Base-by-base conservation (phyloP, 2,329 filamentous ascomycete genomes). In the Colletotrichum orchidophilum region DNA sequence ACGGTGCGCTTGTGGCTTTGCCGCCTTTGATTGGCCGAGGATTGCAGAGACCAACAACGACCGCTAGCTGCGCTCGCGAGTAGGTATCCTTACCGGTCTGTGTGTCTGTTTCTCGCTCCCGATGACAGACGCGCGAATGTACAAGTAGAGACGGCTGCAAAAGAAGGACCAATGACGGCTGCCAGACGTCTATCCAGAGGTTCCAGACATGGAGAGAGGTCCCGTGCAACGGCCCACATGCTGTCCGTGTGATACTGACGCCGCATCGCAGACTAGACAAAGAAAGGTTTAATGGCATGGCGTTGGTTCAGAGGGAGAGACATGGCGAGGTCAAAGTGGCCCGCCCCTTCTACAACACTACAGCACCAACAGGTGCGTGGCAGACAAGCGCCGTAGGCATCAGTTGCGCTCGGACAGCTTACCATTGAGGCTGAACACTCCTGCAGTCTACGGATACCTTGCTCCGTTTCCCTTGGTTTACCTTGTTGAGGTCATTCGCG, bases 301-400 rank as follows among this genome's bases (percentile, higher is more conserved):
- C 55, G 55, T 33, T 54, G 49, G 31, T 61, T 61, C 64, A 54
- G 55, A 15, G 31, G 24, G 24, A 53, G 49, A 53, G 29, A 53
- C 60, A 63, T 13, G 29, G 24, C 2, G 33, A 62, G 64, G 64
- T 54, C 64, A 50, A 62, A 66, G 63, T 58, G 26, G 49, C 52
- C 24, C 24, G 9, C 62, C n/a, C 39, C 39, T 15, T 21, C 39
- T n/a, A 21, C 9, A 15, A 18, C 53, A 27, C 42, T 66, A 29
- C 42, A 42, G 27, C 27, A 7, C 27, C 27, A 9, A 21, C 12
- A 31, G 39, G 3, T 42, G 39, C n/a, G 29, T n/a, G n/a, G 39
- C 11, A 3, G 39, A 46, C 39, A 46, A 18, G 39, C n/a, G n/a
- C n/a, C n/a, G n/a, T n/a, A n/a, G n/a, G n/a, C 59, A 61, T 61